Conservation (phyloP, 2,329 filamentous ascomycete species). For the Neonectria sp. region DNA sequence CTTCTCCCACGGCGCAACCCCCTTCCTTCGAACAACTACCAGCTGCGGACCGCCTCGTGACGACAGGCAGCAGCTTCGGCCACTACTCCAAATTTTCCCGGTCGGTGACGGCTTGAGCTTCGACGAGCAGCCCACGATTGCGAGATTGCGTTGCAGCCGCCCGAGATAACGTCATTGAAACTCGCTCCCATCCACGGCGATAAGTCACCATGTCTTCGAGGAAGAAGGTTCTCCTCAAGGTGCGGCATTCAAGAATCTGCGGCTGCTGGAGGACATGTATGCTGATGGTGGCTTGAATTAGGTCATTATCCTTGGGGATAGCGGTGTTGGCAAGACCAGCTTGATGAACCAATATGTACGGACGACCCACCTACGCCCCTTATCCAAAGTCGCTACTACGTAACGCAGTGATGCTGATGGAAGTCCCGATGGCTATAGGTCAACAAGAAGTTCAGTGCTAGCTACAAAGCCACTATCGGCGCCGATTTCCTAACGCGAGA, state of each 20-base stretch:
- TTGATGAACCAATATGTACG: slow-evolving; percentile 99
- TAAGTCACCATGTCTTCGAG: slow-evolving; percentile 77
- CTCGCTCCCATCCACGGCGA: slow-evolving; percentile 36
- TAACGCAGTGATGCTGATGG: slow-evolving; percentile 32
- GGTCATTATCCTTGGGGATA: slow-evolving; percentile 99
- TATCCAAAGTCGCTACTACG: slow-evolving; percentile 17
- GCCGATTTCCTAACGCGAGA: slow-evolving; percentile 99
- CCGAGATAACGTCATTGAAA: slow-evolving; percentile 53
- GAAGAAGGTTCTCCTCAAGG: slow-evolving; percentile 94
- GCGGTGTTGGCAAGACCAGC: slow-evolving; percentile 98
- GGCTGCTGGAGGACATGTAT: slow-evolving; percentile 2
- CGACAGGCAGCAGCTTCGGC: slow-evolving; percentile 12
- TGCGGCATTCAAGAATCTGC: slow-evolving; percentile 54
- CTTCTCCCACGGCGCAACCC: slow-evolving; percentile 20
- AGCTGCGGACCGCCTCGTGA: slow-evolving; percentile 10
- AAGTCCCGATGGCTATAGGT: slow-evolving; percentile 71
- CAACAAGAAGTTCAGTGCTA: slow-evolving; percentile 99
- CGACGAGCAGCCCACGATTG: slow-evolving; percentile 26
- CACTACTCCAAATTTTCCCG: slow-evolving; percentile 1
- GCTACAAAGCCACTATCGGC: slow-evolving; percentile 99
- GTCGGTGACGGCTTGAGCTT: slow-evolving; percentile 14
- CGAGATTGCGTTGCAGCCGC: slow-evolving; percentile 40
- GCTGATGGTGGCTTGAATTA: slow-evolving; percentile 56
- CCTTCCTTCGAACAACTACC: slow-evolving; percentile 1
- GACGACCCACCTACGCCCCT: slow-evolving; percentile 35